Base-by-base conservation (phyloP, 306 rosid species). In the Alnus glutinosa region DNA sequence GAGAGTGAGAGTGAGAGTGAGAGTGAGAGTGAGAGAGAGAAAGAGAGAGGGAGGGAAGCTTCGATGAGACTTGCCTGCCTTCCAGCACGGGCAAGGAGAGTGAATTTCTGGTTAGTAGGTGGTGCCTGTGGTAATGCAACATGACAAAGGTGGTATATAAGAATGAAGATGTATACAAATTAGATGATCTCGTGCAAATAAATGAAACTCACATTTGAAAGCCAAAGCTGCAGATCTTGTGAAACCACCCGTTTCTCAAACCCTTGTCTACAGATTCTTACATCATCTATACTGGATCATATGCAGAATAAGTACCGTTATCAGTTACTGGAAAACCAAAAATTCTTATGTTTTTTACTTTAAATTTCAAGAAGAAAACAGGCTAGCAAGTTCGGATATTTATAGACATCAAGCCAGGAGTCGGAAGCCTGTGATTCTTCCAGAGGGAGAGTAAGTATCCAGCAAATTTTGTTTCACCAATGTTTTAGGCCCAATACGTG, bases 171-270 rank as follows among this genome's bases (percentile, higher is more conserved):
- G 47, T 19, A 39, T 7, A 39, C 59, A 67, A 48, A 19, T 14
- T 49, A 59, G 57, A 15, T 63, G 12, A 46, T 75, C 32, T 73
- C 71, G 52, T 67, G 15, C 18, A 54, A 47, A 61, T 15, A 30
- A 70, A 49, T 74, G 79, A 69, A 81, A 80, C 97, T 92, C 76
- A 94, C 97, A 77, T 94, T 94, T 47, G 98, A 94, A 63, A 94
- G 98, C 98, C 92, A 89, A 70, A 89, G 88, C 66, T 89, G 92
- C 57, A 89, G 89, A 80, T 94, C 98, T 85, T 89, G 98, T 47
- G 98, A 94, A 81, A 94, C 98, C 78, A 94, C 98, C 79, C 97
- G 89, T 86, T 85, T 94, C 84, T 94, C 98, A 71, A 94, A 92
- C 61, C 98, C 98, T 86, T 94, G 97, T 61, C 97, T 89, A 73